A percentile compares a stretch with the other conserved stretches of the same genome.
Evolutionary conservation across 2,329 filamentous ascomycete species (phyloP).

Genomic region (Pyrenophora graminea): DNA sequence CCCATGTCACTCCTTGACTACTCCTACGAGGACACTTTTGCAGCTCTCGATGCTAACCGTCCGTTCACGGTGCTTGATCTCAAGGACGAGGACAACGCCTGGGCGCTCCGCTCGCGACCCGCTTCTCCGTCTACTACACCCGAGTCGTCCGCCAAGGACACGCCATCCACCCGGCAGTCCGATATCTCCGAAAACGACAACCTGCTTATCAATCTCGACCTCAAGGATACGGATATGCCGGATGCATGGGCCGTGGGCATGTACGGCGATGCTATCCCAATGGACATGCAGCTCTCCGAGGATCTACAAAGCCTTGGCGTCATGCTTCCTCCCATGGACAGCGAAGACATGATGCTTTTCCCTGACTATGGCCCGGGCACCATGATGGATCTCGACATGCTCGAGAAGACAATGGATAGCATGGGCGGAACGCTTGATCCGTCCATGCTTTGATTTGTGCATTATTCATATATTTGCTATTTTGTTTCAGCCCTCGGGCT

Average conservation of each 20-base stretch:
- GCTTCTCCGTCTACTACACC: slow-evolving; percentile 41
- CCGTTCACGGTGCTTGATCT: slow-evolving; percentile 41
- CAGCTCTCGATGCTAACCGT: slow-evolving; percentile 37
- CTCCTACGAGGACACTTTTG: slow-evolving; percentile 41
- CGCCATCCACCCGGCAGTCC: slow-evolving; percentile 44
- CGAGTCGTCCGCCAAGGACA: slow-evolving; percentile 45
- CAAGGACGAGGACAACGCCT: slow-evolving; percentile 42
- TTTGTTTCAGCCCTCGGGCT: neutral
- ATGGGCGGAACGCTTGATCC: slow-evolving; percentile 28
- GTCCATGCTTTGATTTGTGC: slow-evolving; percentile 14
- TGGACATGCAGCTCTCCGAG: slow-evolving; percentile 39
- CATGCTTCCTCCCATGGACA: slow-evolving; percentile 39
- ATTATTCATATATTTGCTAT: neutral
- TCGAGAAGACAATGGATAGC: slow-evolving; percentile 41
- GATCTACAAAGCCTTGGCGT: slow-evolving; percentile 39
- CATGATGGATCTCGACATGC: slow-evolving; percentile 41
- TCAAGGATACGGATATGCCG: slow-evolving; percentile 42
- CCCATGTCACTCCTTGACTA: slow-evolving; percentile 38
- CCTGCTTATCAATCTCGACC: slow-evolving; percentile 46
- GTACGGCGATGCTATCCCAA: slow-evolving; percentile 33
- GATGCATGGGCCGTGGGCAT: slow-evolving; percentile 38
- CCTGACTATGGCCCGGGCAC: slow-evolving; percentile 28
- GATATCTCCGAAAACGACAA: slow-evolving; percentile 52
- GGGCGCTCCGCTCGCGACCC: slow-evolving; percentile 39
- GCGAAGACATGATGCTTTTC: slow-evolving; percentile 43